phyloP scores from a whole-genome alignment of 495 filamentous ascomycete species.

The Talaromyces adpressus region DNA sequence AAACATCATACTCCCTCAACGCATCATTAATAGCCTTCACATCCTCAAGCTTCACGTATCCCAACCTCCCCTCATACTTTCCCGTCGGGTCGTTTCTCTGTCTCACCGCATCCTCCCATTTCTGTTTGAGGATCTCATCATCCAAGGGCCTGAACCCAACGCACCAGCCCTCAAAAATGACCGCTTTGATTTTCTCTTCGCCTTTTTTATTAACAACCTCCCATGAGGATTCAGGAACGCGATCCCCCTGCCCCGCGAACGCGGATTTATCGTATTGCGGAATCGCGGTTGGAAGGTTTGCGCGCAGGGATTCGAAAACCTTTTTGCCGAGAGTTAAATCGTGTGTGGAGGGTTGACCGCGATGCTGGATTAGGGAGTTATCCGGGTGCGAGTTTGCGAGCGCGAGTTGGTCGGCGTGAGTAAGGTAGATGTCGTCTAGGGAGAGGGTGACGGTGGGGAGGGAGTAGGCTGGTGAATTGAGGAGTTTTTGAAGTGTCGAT shows the following conservation, averaged over 20 bases:
- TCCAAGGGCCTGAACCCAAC: slow-evolving; percentile 72
- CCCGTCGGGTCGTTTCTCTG: slow-evolving; percentile 29
- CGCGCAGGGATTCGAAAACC: slow-evolving; percentile 56
- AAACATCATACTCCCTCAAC: slow-evolving; percentile 59
- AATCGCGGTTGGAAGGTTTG: slow-evolving; percentile 48
- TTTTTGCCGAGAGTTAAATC: slow-evolving; percentile 58
- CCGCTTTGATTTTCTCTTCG: slow-evolving; percentile 46
- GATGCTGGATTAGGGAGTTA: slow-evolving; percentile 73
- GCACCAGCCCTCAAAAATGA: slow-evolving; percentile 91
- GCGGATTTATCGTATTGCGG: slow-evolving; percentile 81
- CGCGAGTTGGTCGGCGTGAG: slow-evolving; percentile 60
- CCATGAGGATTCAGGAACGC: slow-evolving; percentile 55
- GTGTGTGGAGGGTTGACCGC: slow-evolving; percentile 84
- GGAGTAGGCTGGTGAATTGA: slow-evolving; percentile 57
- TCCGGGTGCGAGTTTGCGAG: slow-evolving; percentile 57
- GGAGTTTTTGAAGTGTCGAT: slow-evolving; percentile 55
- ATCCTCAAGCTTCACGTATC: slow-evolving; percentile 57
- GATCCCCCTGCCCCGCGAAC: slow-evolving; percentile 72
- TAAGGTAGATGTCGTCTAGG: slow-evolving; percentile 88
- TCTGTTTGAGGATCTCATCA: slow-evolving; percentile 42
- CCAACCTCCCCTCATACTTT: slow-evolving; percentile 40
- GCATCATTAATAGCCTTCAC: slow-evolving; percentile 66
- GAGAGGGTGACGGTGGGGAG: slow-evolving; percentile 71
- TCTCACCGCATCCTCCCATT: slow-evolving; percentile 49
- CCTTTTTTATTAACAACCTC: slow-evolving; percentile 50